Evolutionary conservation across 768 basidiomycete species (phyloP), one percentile per base, ranked within the genome.

Genomic region (Suillus lakei): DNA sequence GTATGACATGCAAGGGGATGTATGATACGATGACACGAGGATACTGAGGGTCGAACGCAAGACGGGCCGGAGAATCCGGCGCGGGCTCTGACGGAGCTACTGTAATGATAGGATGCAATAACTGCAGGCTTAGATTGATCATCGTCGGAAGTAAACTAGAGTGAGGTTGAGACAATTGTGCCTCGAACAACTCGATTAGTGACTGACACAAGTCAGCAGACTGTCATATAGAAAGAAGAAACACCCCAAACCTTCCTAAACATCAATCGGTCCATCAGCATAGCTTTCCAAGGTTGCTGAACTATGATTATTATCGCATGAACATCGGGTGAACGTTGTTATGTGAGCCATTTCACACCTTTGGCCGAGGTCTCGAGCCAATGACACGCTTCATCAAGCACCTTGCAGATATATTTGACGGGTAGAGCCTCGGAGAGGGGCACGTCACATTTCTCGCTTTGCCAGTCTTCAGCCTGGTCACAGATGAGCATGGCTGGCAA

Each of bases 381-480:
- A 26, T 73, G 66, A 16, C 82, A 80, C 0, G 92, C 91, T 15
- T 84, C 82, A 46, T 92, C 88, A 18, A 95, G 75, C 61, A 81
- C 79, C 21, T 79, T 74, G 8, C 90, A 64, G 30, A 92, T 76
- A 63, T 84, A 82, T 55, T 80, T 79, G 21, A 86, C 84, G 21
- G 87, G 83, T 32, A 89, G 74, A 8, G 83, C 82, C 77, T 96
- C 92, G 12, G 89, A 81, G 5, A 96, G 80, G 0, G 88, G 86
- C 0, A 96, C 83, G 23, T 94, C 94, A 70, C 89, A 91, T 78
- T 95, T 96, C 68, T 98, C 95, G 64, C 91, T 85, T 74, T 94
- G 92, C 89, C 92, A 94, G 70, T 95, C 93, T 81, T 95, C 94
- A 66, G 86, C 82, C 93, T 95, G 74, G 64, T 23, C 60, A 69